Evolutionary conservation across 352 stramenopile species (phyloP), one percentile per base, ranked within the genome.

Genomic region (Globisporangium emineosum): DNA sequence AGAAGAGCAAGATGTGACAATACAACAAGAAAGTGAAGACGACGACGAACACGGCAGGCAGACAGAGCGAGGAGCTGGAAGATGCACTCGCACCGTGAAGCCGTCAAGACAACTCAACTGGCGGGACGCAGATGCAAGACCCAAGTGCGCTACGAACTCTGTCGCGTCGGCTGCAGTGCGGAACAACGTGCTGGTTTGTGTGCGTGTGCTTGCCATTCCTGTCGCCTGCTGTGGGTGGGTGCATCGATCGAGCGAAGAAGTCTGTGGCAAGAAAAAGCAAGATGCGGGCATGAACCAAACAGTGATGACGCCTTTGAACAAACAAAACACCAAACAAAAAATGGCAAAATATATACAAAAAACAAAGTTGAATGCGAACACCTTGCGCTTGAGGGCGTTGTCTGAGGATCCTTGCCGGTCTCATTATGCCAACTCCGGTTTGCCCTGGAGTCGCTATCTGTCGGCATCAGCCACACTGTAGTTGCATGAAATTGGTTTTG

Each of bases 321-420:
- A 55, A 55, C 49, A 55, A 21, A 30, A 55, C 35, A n/a, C 35
- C 49, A 55, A 53, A 53, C 45, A 53, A 55, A 50, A 17, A 50
- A n/a, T n/a, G 13, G 42, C 37, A 43, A 55, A 37, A 37, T 54
- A 35, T 37, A 29, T 35, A 55, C 19, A 35, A 33, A 6, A 30
- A 55, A 55, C 23, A n/a, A 53, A 52, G 5, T 12, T 19, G 21
- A 53, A 53, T 30, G 45, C 13, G 13, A 15, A 43, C 17, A 43
- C 37, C 13, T 43, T 43, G 37, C n/a, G n/a, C n/a, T n/a, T n/a
- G n/a, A n/a, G n/a, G n/a, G n/a, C n/a, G n/a, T n/a, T n/a, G n/a
- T n/a, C n/a, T n/a, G n/a, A n/a, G n/a, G n/a, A n/a, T n/a, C n/a
- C n/a, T n/a, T n/a, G n/a, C n/a, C n/a, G n/a, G n/a, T n/a, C n/a